These are phyloP conservation scores for Apophysomyces variabilis DNA, from an alignment of 371 early-diverging fungal species.

Conservation along the genomic window DNA sequence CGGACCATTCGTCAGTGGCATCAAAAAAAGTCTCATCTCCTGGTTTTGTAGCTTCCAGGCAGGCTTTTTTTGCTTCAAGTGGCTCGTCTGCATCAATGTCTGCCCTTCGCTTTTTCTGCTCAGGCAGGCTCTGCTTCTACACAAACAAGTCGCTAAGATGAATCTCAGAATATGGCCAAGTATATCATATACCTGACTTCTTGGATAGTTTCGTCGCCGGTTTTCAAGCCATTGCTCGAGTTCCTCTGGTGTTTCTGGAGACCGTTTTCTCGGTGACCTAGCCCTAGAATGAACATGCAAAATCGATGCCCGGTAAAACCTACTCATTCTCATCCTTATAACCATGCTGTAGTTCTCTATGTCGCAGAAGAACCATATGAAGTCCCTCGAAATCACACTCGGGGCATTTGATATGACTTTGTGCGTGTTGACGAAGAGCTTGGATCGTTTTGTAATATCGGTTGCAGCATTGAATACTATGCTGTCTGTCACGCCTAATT, in stretches of 20 bases:
- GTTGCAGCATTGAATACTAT: conserved; percentile 6
- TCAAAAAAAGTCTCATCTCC: conserved; percentile 9
- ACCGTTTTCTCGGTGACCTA: conserved; percentile 5
- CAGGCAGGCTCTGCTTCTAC: neutral
- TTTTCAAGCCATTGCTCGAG: conserved; percentile 9
- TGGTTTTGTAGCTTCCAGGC: neutral
- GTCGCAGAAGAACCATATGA: conserved; percentile 2
- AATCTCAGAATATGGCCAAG: neutral
- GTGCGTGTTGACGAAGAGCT: conserved; percentile 5
- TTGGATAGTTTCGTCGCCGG: conserved; percentile 1
- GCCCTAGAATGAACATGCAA: neutral
- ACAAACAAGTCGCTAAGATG: too few species aligned
- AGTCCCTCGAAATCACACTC: conserved; percentile 1
- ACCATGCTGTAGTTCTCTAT: neutral
- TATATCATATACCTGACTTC: neutral
- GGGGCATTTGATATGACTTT: conserved; percentile 1
- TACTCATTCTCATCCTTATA: conserved; percentile 1
- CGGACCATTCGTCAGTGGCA: conserved; percentile 4
- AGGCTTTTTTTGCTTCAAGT: neutral
- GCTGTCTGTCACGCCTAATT: neutral
- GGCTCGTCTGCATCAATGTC: too few species aligned
- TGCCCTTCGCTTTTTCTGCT: neutral
- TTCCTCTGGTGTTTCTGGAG: conserved; percentile 11
- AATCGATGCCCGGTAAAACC: neutral
- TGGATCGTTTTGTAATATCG: conserved; percentile 8